Base-by-base conservation (phyloP, 805 yeast species). In the Yarrowia sp. region DNA sequence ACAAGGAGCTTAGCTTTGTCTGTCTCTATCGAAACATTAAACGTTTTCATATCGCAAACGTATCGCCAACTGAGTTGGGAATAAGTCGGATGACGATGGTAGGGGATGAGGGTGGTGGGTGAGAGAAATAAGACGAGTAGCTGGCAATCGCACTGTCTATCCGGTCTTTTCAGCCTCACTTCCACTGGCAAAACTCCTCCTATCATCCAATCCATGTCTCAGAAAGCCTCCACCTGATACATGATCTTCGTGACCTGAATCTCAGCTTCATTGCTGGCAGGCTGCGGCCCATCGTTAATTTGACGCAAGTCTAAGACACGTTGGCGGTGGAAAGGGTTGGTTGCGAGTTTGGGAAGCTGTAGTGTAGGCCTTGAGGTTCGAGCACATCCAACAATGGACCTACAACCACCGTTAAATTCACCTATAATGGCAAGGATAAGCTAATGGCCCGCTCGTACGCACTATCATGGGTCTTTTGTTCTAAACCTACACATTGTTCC, bases 261-360 rank as follows among this genome's bases (percentile, higher is more conserved):
- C 59, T 40, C 59, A 53, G 45, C 42, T 35, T 52, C 42, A 52
- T 53, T 53, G 59, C 45, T 53, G 58, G 58, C 8, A 32, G 35
- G 43, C 58, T 53, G 59, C 59, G 45, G 45, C 12, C 32, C 35
- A 53, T 53, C 43, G 45, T n/a, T 53, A 40, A 9, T 40, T 53
- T 38, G 38, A 53, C 11, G 43, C 56, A 52, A 8, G 43, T 38
- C 35, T 38, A 19, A 53, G 59, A 53, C 59, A 36, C 22, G 10
- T 16, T n/a, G 41, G 35, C 55, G 22, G 45, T 3, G 45, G 15
- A 11, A 41, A 15, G 46, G 32, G 32, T 26, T 26, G 32, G 32
- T 26, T 26, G 7, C 32, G 32, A 5, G 32, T 26, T 26, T 5
- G 32, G 7, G 32, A 26, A 26, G 7, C 7, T 26, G 32, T 26